phyloP scores from a whole-genome alignment of 2,329 filamentous ascomycete genomes.

The Lasiodiplodia hormozganensis region DNA sequence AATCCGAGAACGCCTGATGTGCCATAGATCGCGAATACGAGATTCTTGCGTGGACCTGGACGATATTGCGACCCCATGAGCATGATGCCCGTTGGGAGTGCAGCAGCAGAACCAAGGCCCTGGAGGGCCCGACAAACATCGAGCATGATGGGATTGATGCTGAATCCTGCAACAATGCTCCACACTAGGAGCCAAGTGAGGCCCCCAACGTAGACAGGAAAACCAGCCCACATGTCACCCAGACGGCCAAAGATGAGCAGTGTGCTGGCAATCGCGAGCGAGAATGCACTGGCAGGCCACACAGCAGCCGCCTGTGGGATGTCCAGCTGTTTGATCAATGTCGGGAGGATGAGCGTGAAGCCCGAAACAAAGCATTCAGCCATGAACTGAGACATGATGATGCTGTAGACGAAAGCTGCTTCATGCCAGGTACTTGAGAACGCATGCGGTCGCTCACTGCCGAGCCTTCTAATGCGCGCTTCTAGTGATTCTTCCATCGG shows the following conservation, averaged over 20 bases:
- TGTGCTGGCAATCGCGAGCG: slow-evolving; percentile 55
- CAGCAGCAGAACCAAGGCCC: slow-evolving; percentile 45
- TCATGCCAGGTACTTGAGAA: neutral
- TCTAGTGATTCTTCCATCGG: too few relatives aligned
- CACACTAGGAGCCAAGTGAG: slow-evolving; percentile 37
- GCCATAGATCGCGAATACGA: slow-evolving; percentile 51
- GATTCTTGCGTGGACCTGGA: slow-evolving; percentile 32
- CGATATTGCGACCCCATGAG: slow-evolving; percentile 43
- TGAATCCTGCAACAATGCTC: slow-evolving; percentile 30
- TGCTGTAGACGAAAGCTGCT: neutral
- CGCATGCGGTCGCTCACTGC: neutral
- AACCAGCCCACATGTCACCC: slow-evolving; percentile 68
- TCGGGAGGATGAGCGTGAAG: slow-evolving; percentile 73
- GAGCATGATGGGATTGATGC: slow-evolving; percentile 42
- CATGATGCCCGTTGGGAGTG: slow-evolving; percentile 40
- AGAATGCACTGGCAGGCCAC: slow-evolving; percentile 60
- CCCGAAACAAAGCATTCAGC: slow-evolving; percentile 77
- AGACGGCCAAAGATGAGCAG: slow-evolving; percentile 54
- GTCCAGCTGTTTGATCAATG: slow-evolving; percentile 63
- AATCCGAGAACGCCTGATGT: slow-evolving; percentile 63
- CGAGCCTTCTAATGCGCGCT: too few relatives aligned
- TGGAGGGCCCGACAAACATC: slow-evolving; percentile 44
- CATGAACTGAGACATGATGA: neutral
- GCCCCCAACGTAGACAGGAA: slow-evolving; percentile 65
- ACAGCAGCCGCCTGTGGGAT: slow-evolving; percentile 70